phyloP scores from a whole-genome alignment of 345 rosid species.

The Euphorbia peplus region DNA sequence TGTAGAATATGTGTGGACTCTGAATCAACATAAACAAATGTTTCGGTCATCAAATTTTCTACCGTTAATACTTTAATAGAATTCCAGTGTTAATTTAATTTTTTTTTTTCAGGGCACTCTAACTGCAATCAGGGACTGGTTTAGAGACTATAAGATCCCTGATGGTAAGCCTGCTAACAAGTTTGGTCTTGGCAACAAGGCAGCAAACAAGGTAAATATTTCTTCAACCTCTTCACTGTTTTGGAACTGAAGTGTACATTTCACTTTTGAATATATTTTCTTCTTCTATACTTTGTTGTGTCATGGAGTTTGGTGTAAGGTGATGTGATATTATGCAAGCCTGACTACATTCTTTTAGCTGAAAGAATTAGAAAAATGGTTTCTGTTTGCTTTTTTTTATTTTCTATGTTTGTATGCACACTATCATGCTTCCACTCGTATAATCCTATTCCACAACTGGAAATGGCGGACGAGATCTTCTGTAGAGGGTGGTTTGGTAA shows the following conservation, averaged over 20 bases:
- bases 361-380: too few relatives aligned
- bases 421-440: not conserved
- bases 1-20: not conserved
- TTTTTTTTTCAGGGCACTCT: constrained; percentile 68
- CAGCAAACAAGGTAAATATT: constrained; percentile 71
- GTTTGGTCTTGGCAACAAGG: constrained; percentile 92
- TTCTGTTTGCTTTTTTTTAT: not conserved
- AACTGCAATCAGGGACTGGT: constrained; percentile 88
- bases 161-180: constrained; percentile 98
- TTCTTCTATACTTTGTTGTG: too few relatives aligned
- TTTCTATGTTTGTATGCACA: not conserved
- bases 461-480: not conserved
- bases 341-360: too few relatives aligned
- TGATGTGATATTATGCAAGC: too few relatives aligned
- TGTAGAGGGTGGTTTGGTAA: not conserved
- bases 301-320: too few relatives aligned
- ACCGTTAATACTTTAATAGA: not conserved
- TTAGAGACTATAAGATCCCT: constrained; percentile 93
- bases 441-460: not conserved
- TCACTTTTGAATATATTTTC: not conserved
- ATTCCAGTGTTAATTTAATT: not conserved
- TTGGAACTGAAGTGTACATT: not conserved
- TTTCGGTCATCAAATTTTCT: not conserved
- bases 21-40: too few relatives aligned
- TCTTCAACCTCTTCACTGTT: not conserved